phyloP scores from a whole-genome alignment of 352 stramenopile species.

The Aphanomyces astaci region DNA sequence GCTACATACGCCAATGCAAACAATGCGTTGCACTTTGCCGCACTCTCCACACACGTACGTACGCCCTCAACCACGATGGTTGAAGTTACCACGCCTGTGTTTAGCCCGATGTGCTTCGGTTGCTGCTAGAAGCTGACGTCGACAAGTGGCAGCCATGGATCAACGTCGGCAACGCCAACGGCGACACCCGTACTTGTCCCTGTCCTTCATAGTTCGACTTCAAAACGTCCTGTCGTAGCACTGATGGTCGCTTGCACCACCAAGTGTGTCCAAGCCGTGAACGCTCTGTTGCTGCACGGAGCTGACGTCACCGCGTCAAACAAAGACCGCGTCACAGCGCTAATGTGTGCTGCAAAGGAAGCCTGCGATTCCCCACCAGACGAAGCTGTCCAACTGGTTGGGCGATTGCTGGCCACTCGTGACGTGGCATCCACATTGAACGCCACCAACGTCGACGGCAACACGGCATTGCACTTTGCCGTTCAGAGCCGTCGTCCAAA shows the following conservation, averaged over 20 bases:
- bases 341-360: slow-evolving; percentile 74
- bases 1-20: slow-evolving; percentile 57
- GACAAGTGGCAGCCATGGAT: slow-evolving; percentile 43
- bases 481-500: slow-evolving; percentile 58
- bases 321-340: slow-evolving; percentile 50
- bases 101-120: slow-evolving; percentile 49
- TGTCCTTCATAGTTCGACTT: not conserved
- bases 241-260: slow-evolving; percentile 82
- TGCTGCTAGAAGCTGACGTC: slow-evolving; percentile 40
- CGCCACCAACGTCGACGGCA: slow-evolving; percentile 35
- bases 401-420: slow-evolving; percentile 37
- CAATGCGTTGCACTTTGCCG: slow-evolving; percentile 66
- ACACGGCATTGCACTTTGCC: slow-evolving; percentile 70
- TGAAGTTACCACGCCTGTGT: not conserved
- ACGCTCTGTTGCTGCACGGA: slow-evolving; percentile 37
- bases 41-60: slow-evolving; percentile 62
- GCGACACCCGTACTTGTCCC: slow-evolving; percentile 54
- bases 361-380: too few species aligned
- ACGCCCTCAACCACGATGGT: not conserved
- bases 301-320: slow-evolving; percentile 40
- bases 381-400: slow-evolving; percentile 41
- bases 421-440: slow-evolving; percentile 31
- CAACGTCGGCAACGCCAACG: slow-evolving; percentile 56
- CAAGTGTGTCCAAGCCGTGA: slow-evolving; percentile 52
- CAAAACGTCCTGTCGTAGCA: slow-evolving; percentile 30